Evolutionary conservation across 1,284 basidiomycete species (phyloP).

Genomic region (Laetiporus sulphureus): DNA sequence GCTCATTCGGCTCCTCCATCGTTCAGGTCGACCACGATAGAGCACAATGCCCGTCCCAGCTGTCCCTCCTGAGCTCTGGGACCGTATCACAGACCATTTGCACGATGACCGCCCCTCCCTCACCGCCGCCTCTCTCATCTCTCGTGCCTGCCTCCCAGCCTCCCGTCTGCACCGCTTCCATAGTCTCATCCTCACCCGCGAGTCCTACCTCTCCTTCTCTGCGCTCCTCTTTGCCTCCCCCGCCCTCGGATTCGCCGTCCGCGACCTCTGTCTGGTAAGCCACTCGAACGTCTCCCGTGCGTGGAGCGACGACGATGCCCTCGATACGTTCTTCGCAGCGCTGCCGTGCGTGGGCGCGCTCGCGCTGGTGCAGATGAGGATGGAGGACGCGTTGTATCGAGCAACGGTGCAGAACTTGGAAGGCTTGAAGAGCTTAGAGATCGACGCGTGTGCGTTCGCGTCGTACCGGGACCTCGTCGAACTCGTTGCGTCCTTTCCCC

Average conservation of each 20-base stretch:
- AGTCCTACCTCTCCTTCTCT: not conserved
- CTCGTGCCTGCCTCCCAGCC: constrained; percentile 13
- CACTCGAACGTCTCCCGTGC: not conserved
- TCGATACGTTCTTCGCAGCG: not conserved
- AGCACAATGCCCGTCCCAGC: too few relatives aligned
- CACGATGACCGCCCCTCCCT: constrained; percentile 16
- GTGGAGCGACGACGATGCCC: not conserved
- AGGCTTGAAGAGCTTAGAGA: not conserved
- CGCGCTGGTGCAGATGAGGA: not conserved
- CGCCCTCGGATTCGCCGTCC: not conserved
- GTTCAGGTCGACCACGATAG: too few relatives aligned
- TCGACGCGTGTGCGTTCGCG: not conserved
- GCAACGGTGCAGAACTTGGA: not conserved
- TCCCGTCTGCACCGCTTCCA: constrained; percentile 25
- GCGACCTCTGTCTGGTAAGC: not conserved
- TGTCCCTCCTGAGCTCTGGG: constrained; percentile 17
- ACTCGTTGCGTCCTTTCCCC: not conserved
- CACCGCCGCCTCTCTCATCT: constrained; percentile 11
- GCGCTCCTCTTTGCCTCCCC: not conserved
- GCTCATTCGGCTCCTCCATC: too few relatives aligned
- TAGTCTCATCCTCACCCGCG: not conserved
- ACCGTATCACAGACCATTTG: constrained; percentile 18
- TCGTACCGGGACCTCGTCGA: not conserved
- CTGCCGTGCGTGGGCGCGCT: not conserved
- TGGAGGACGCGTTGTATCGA: not conserved